Conservation (phyloP, 108 stramenopile genomes). For the Mediolabrus comicus region DNA sequence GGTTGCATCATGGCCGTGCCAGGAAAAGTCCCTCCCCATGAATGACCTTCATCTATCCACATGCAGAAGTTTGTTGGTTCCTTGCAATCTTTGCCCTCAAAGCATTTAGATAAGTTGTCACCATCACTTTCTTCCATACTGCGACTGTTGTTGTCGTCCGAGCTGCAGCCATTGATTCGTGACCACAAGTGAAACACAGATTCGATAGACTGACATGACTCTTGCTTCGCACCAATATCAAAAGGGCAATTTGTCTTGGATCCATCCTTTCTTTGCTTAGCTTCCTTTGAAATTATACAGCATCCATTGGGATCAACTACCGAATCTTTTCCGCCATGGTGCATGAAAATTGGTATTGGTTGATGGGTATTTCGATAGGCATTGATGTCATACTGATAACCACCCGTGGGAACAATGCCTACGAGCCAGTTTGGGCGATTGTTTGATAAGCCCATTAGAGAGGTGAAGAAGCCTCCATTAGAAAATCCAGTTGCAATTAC, state of each 20-base stretch:
- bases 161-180: constrained; percentile 27
- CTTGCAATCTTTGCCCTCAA: constrained; percentile 18
- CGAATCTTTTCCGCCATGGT: constrained; percentile 35
- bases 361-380: constrained; percentile 2
- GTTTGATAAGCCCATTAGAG: constrained; percentile 24
- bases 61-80: constrained; percentile 32
- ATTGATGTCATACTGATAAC: constrained; percentile 35
- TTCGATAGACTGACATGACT: constrained; percentile 19
- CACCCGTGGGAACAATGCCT: constrained; percentile 42
- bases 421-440: constrained; percentile 24
- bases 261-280: background rate
- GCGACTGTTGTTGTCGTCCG: background rate
- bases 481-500: constrained; percentile 45
- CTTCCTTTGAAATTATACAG: constrained; percentile 1
- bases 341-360: constrained; percentile 31
- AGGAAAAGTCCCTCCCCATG: constrained; percentile 28
- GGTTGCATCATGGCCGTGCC: constrained; percentile 12
- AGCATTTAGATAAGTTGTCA: constrained; percentile 5
- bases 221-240: constrained; percentile 31
- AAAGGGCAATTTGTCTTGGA: constrained; percentile 22
- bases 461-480: constrained; percentile 42
- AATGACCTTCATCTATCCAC: constrained; percentile 39
- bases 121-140: background rate
- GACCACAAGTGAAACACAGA: constrained; percentile 36
- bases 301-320: constrained; percentile 39